Evolutionary conservation across 1,284 basidiomycete genomes (phyloP).

Genomic region (Malassezia psittaci): DNA sequence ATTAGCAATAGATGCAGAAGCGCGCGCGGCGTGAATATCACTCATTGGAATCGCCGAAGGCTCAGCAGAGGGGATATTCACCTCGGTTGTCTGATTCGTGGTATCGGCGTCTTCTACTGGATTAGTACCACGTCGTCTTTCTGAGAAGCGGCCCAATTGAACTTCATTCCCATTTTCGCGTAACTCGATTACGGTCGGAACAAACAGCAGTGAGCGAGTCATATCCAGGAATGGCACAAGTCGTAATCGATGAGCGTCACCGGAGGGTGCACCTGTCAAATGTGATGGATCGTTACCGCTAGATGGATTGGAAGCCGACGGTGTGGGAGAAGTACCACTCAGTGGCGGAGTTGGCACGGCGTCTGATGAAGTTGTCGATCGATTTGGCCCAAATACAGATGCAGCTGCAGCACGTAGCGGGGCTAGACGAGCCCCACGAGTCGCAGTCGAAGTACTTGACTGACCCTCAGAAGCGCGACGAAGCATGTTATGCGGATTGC

Average conservation of each 20-base stretch:
- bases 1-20: slow-evolving; percentile 18
- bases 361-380: not conserved
- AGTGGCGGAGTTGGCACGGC: not conserved
- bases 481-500: no score
- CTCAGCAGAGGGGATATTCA: not conserved
- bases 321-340: not conserved
- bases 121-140: not conserved
- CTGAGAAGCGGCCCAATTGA: slow-evolving; percentile 10
- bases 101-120: not conserved
- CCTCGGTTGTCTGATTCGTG: not conserved
- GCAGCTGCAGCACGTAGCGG: not conserved
- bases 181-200: slow-evolving; percentile 78
- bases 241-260: not conserved
- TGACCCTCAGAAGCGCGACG: slow-evolving; percentile 1
- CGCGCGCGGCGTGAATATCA: not conserved
- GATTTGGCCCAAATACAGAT: not conserved
- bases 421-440: not conserved
- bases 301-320: not conserved
- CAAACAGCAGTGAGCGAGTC: slow-evolving; percentile 78
- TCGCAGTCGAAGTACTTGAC: not conserved
- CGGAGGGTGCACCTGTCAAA: no score
- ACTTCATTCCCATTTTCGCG: slow-evolving; percentile 47
- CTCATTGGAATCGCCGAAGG: not conserved
- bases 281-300: no score
- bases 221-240: slow-evolving; percentile 89